These are phyloP conservation scores for Raffaelea deltoideospora DNA, from an alignment of 2,329 filamentous ascomycete species.

Conservation along the genomic window DNA sequence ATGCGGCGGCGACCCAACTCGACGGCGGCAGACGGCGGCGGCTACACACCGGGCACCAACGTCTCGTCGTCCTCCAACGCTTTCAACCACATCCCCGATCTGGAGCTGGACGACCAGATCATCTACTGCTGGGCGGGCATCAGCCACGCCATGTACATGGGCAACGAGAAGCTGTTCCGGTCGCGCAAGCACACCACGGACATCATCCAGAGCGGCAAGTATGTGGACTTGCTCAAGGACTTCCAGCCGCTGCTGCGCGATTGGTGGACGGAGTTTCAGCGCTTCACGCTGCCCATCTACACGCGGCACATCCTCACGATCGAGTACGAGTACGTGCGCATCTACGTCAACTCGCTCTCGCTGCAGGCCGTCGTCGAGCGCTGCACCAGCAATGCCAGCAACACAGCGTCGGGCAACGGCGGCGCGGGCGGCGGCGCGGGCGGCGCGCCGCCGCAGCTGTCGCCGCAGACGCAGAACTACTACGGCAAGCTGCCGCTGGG, in stretches of 20 bases:
- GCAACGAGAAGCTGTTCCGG: constrained; percentile 77
- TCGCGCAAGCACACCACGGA: constrained; percentile 78
- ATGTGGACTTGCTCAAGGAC: constrained; percentile 64
- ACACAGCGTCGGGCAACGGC: constrained; percentile 22
- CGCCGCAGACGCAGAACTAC: constrained; percentile 49
- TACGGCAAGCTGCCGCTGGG: constrained; percentile 49
- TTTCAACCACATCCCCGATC: constrained; percentile 52
- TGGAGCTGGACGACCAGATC: constrained; percentile 53
- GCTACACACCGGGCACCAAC: constrained; percentile 45
- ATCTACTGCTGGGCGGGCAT: constrained; percentile 90
- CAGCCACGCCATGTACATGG: constrained; percentile 80
- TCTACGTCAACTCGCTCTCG: constrained; percentile 88
- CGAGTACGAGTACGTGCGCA: constrained; percentile 88
- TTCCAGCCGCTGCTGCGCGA: constrained; percentile 65
- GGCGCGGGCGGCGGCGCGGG: constrained; percentile 16
- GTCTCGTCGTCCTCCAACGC: constrained; percentile 38
- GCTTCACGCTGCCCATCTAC: constrained; percentile 51
- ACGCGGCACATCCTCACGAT: constrained; percentile 71
- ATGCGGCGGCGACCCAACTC: constrained; percentile 33
- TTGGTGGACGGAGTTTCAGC: constrained; percentile 73
- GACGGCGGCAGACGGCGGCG: constrained; percentile 25
- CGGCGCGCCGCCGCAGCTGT: constrained; percentile 24
- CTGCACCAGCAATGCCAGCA: constrained; percentile 60
- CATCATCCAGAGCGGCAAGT: constrained; percentile 73
- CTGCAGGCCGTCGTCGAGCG: constrained; percentile 90